Evolutionary conservation across 192 early-diverging fungal species (phyloP), one percentile per base, ranked within the genome.

Genomic region (Coemansia umbellata): DNA sequence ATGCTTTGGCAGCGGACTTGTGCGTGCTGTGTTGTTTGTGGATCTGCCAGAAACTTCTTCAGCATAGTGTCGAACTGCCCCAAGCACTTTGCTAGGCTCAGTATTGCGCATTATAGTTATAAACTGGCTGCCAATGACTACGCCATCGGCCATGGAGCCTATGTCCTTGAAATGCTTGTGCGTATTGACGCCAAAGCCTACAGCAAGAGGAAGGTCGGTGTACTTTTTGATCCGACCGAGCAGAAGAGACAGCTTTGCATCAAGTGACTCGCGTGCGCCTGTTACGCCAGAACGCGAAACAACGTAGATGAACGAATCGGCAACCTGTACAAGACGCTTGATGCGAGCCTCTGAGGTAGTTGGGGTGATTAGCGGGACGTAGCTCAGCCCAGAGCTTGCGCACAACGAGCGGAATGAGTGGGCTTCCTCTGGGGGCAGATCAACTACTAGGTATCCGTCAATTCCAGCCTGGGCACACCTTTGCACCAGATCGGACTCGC

Each of bases 371-470:
- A 96, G 79, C 33, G 93, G 93, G 36, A 96, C 78, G 65, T 92
- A 93, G 64, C 83, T 86, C 26, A 93, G 77, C 17, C 90, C 90
- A 51, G 86, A 55, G 50, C 82, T 80, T 26, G 59, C 69, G 64
- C 91, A 92, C 49, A 87, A 72, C 36, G 78, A 73, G 43, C 94
- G 82, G 83, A 99, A 99, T 47, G 81, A 68, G 45, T 81, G 80
- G 27, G 92, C 89, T 70, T 99, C 97, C 73, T 98, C 94, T 18
- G 97, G 97, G 4, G 97, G 97, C 32, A 97, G 73, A 71, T 99
- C 97, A 5, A 99, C 95, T 31, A 95, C 83, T 70, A 99, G 97
- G 67, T 92, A 97, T 11, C 97, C 97, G 58, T 95, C 86, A 21
- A 98, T 85, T 37, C 93, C 93, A 40, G 82, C 89, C 39, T 84